Evolutionary conservation across 345 rosid species (phyloP).

Genomic region (Geranium brycei): DNA sequence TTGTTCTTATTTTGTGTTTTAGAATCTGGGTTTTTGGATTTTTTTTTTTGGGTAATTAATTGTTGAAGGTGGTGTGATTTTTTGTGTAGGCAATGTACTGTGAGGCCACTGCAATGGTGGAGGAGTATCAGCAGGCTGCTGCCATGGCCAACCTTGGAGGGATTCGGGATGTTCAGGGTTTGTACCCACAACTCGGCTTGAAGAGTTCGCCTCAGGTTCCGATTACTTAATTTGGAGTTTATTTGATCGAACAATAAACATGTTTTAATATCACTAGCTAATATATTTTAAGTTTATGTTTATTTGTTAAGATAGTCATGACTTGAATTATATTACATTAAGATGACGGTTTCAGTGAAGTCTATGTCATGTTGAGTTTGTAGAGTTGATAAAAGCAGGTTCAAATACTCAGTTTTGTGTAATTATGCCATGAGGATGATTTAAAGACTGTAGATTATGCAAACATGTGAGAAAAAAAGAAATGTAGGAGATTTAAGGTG

Average conservation of each 20-base stretch:
- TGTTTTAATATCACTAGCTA: background rate
- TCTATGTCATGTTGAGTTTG: too few species aligned
- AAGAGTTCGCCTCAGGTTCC: constrained; percentile 65
- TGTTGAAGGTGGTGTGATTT: background rate
- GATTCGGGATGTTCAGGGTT: constrained; percentile 58
- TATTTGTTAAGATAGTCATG: too few species aligned
- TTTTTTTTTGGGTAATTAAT: background rate
- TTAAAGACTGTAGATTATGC: too few species aligned
- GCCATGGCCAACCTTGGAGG: constrained; percentile 61
- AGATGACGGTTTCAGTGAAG: too few species aligned
- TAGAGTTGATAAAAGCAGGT: too few species aligned
- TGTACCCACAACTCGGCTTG: constrained; percentile 57
- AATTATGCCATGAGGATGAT: too few species aligned
- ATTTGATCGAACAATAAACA: background rate
- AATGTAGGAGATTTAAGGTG: too few species aligned
- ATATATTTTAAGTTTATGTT: background rate
- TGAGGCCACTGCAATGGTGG: constrained; percentile 85
- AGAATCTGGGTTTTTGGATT: background rate
- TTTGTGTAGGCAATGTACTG: constrained; percentile 57
- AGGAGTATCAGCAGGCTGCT: constrained; percentile 84
- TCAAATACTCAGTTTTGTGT: too few species aligned
- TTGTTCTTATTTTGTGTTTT: background rate
- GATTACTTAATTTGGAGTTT: background rate
- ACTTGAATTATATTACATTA: too few species aligned
- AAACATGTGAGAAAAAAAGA: too few species aligned